phyloP scores from a whole-genome alignment of 805 yeast genomes.

The Candida morakotiae region DNA sequence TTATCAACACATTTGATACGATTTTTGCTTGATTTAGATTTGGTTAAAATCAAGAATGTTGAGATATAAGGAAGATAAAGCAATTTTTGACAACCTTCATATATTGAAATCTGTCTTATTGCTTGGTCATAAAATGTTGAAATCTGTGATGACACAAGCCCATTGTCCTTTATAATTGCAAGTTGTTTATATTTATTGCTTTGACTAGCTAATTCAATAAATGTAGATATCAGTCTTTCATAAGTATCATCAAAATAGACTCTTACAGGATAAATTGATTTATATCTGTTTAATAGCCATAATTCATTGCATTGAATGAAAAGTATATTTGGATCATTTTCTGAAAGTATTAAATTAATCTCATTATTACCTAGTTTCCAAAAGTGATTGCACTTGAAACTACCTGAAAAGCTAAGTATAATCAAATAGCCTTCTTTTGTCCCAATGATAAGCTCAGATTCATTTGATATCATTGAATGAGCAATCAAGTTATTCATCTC shows the following conservation, averaged over 20 bases:
- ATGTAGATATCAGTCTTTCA: constrained; percentile 22
- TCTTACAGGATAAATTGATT: constrained; percentile 22
- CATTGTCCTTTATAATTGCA: constrained; percentile 30
- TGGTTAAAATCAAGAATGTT: constrained; percentile 27
- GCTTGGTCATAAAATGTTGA: constrained; percentile 20
- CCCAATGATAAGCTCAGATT: constrained; percentile 20
- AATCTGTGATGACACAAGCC: constrained; percentile 25
- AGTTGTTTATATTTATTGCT: constrained; percentile 1
- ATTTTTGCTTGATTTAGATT: constrained; percentile 20
- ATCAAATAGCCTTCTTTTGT: constrained; percentile 29
- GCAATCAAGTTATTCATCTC: constrained; percentile 15
- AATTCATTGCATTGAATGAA: constrained; percentile 22
- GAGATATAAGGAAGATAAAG: constrained; percentile 24
- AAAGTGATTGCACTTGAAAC: constrained; percentile 12
- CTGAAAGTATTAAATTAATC: constrained; percentile 10
- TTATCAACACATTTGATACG: constrained; percentile 33
- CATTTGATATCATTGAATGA: constrained; percentile 11
- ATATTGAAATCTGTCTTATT: constrained; percentile 24
- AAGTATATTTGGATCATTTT: constrained; percentile 15
- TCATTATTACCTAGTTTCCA: constrained; percentile 25
- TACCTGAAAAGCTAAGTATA: constrained; percentile 10
- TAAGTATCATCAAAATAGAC: constrained; percentile 33
- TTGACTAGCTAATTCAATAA: not conserved
- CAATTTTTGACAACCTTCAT: constrained; percentile 31
- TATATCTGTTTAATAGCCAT: constrained; percentile 30